Conservation (phyloP, 352 stramenopile species). For the Pythium folliculosum region DNA sequence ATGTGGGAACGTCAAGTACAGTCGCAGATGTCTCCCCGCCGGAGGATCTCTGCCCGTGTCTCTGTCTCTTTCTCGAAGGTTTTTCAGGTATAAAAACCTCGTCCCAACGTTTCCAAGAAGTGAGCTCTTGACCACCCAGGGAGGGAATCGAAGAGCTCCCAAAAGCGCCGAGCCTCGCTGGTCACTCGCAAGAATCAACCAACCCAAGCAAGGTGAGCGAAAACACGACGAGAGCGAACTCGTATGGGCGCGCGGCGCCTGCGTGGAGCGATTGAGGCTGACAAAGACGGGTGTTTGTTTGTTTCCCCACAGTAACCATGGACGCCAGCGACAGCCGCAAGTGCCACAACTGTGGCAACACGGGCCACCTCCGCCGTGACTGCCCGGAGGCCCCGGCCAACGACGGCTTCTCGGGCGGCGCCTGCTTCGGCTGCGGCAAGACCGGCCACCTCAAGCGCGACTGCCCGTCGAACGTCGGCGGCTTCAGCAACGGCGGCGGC, state of each 20-base stretch:
- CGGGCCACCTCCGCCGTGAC: constrained; percentile 73
- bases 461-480: constrained; percentile 48
- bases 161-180: not conserved
- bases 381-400: constrained; percentile 61
- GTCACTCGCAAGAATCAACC: constrained; percentile 23
- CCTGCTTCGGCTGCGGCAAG: constrained; percentile 83
- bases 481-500: constrained; percentile 30
- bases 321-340: constrained; percentile 51
- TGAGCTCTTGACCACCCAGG: constrained; percentile 25
- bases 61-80: constrained; percentile 7
- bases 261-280: not conserved
- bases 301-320: constrained; percentile 31
- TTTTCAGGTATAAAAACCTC: constrained; percentile 25
- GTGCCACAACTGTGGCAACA: constrained; percentile 73
- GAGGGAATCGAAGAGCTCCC: not conserved
- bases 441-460: constrained; percentile 80
- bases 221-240: not conserved
- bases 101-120: not conserved
- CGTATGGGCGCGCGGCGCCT: not conserved
- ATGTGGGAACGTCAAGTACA: not conserved
- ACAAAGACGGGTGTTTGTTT: not conserved
- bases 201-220: constrained; percentile 21
- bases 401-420: constrained; percentile 38
- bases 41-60: constrained; percentile 3
- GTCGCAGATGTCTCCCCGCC: constrained; percentile 21